phyloP scores from a whole-genome alignment of 106 monocot species.

The Hemerocallis citrina region DNA sequence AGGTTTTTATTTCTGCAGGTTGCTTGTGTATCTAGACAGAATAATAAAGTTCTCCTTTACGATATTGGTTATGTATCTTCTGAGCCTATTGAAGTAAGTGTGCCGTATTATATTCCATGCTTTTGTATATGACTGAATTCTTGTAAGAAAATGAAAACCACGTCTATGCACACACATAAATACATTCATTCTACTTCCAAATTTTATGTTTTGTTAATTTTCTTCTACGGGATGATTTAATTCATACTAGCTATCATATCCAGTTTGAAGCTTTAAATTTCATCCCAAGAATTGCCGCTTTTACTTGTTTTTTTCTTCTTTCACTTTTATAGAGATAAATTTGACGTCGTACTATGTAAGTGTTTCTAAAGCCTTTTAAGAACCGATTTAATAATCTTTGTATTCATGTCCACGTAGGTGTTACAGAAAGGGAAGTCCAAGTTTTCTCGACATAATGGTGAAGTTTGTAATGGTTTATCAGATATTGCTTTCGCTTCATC shows the following conservation, averaged over 20 bases:
- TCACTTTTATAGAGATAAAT: too few relatives aligned
- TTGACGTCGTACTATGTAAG: too few relatives aligned
- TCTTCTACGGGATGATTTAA: too few relatives aligned
- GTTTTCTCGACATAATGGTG: conserved; percentile 21
- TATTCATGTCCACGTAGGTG: conserved; percentile 37
- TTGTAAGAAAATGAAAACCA: too few relatives aligned
- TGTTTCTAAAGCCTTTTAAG: too few relatives aligned
- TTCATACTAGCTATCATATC: too few relatives aligned
- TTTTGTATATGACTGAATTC: background rate
- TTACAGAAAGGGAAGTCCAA: conserved; percentile 51
- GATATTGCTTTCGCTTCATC: conserved; percentile 56
- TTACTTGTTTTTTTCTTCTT: too few relatives aligned
- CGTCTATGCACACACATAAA: too few relatives aligned
- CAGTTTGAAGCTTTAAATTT: too few relatives aligned
- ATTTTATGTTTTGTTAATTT: too few relatives aligned
- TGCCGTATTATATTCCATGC: background rate
- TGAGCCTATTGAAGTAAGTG: conserved; percentile 60
- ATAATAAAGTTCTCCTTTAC: conserved; percentile 40
- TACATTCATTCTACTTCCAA: too few relatives aligned
- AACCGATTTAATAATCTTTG: background rate
- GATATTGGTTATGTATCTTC: conserved; percentile 71
- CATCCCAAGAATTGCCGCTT: too few relatives aligned
- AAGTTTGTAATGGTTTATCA: conserved; percentile 39
- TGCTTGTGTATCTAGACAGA: conserved; percentile 62
- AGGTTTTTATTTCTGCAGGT: conserved; percentile 49